Evolutionary conservation across 306 rosid genomes (phyloP).

Genomic region (Prosopis cineraria): DNA sequence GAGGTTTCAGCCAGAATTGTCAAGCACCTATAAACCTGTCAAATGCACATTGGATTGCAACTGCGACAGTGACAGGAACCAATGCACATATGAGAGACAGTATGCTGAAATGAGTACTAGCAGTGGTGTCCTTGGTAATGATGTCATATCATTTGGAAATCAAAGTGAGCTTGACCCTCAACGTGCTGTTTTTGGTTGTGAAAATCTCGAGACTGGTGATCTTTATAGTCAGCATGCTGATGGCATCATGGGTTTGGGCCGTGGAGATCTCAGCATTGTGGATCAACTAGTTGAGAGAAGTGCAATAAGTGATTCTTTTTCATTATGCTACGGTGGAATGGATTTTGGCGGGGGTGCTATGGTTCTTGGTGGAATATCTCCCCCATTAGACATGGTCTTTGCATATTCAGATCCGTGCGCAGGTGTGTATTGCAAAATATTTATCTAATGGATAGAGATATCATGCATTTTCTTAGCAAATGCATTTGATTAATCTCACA

Average conservation of each 20-base stretch:
- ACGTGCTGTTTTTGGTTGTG: conserved; percentile 93
- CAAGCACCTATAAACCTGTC: conserved; percentile 71
- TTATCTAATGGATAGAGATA: conserved; percentile 39
- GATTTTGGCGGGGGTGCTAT: conserved; percentile 96
- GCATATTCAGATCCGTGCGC: conserved; percentile 70
- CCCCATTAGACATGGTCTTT: conserved; percentile 80
- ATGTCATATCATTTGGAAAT: conserved; percentile 79
- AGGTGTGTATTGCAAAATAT: conserved; percentile 62
- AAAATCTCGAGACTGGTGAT: conserved; percentile 88
- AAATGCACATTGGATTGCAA: conserved; percentile 76
- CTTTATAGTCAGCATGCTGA: conserved; percentile 86
- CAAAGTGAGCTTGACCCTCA: conserved; percentile 73
- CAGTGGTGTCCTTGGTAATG: conserved; percentile 91
- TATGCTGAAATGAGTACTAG: conserved; percentile 95
- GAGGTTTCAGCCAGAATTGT: conserved; percentile 73
- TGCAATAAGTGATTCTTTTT: conserved; percentile 80
- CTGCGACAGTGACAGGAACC: conserved; percentile 61
- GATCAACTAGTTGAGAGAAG: conserved; percentile 87
- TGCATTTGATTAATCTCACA: conserved; percentile 78
- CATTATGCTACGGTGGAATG: conserved; percentile 99
- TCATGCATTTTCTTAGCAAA: conserved; percentile 54
- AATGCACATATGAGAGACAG: conserved; percentile 83
- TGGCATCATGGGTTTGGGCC: conserved; percentile 97
- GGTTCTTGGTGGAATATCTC: conserved; percentile 89
- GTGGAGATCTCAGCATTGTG: conserved; percentile 83